Conservation (phyloP, 2,329 filamentous ascomycete genomes). For the Aspergillus carbonarius region DNA sequence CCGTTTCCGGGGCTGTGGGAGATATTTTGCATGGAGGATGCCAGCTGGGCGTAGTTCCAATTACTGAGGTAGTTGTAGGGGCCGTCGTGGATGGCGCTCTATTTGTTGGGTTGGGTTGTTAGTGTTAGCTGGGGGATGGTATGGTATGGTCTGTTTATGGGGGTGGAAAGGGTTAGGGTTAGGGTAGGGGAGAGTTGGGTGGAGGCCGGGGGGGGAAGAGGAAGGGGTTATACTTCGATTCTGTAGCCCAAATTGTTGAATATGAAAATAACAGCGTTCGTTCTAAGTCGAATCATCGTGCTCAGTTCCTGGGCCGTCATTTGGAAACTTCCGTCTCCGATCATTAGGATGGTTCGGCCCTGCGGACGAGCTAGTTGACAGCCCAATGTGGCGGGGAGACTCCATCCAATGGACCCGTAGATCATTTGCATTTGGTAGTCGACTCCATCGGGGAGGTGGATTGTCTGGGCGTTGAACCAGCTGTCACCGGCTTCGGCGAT, state of each 20-base stretch:
- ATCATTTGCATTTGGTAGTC: constrained; percentile 11
- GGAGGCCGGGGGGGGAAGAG: too few relatives aligned
- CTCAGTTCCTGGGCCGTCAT: constrained; percentile 48
- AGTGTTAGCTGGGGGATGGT: too few relatives aligned
- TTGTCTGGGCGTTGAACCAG: constrained; percentile 9
- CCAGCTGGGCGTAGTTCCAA: background rate
- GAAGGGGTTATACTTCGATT: constrained; percentile 14
- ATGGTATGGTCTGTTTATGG: background rate
- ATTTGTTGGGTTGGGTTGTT: too few relatives aligned
- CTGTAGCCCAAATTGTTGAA: constrained; percentile 12
- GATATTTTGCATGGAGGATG: background rate
- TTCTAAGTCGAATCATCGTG: constrained; percentile 67
- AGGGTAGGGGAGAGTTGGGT: too few relatives aligned
- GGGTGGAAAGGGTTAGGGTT: background rate
- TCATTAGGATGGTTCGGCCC: constrained; percentile 7
- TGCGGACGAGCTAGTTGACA: constrained; percentile 2
- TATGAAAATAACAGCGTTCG: constrained; percentile 8
- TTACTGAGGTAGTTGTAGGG: constrained; percentile 4
- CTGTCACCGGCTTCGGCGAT: constrained; percentile 13
- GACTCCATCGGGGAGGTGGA: background rate
- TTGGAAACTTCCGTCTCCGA: constrained; percentile 18
- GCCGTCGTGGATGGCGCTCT: constrained; percentile 3
- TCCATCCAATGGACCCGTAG: constrained; percentile 17
- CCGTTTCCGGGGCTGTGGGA: too few relatives aligned
- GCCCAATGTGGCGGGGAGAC: constrained; percentile 5